phyloP scores from a whole-genome alignment of 2,329 filamentous ascomycete species.

The Cyphellophora europaea region DNA sequence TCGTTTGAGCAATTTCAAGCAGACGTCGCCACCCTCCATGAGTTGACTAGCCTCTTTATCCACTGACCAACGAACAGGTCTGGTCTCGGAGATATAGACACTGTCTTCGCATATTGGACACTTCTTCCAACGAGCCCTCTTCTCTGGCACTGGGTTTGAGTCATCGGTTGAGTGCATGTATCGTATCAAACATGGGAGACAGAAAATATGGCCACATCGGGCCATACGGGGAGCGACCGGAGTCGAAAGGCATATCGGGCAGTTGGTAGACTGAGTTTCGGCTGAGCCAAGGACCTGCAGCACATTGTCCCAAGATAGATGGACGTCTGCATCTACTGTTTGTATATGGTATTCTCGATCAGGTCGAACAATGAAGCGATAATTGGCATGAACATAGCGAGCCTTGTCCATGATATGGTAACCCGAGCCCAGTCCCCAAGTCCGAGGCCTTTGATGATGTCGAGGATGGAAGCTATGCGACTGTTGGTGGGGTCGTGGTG shows the following conservation, averaged over 20 bases:
- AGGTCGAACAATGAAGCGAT: constrained; percentile 89
- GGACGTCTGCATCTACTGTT: constrained; percentile 75
- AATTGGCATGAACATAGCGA: constrained; percentile 89
- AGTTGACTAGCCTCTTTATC: constrained; percentile 78
- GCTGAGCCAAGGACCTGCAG: constrained; percentile 85
- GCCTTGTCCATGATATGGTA: constrained; percentile 89
- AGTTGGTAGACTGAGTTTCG: constrained; percentile 78
- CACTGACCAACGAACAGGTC: constrained; percentile 82
- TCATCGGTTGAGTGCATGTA: constrained; percentile 92
- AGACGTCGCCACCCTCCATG: constrained; percentile 76
- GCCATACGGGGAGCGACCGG: constrained; percentile 95
- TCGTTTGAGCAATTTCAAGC: constrained; percentile 76
- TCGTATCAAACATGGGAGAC: constrained; percentile 80
- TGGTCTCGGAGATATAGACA: constrained; percentile 82
- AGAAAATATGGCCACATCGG: constrained; percentile 95
- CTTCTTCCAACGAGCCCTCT: constrained; percentile 76
- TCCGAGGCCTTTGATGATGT: constrained; percentile 60
- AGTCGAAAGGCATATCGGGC: constrained; percentile 87
- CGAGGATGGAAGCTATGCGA: constrained; percentile 44
- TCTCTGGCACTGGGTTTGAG: constrained; percentile 49
- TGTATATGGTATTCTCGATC: constrained; percentile 69
- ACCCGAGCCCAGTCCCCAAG: constrained; percentile 78
- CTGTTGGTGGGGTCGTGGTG: constrained; percentile 56
- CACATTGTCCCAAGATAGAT: constrained; percentile 83
- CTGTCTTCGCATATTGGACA: constrained; percentile 93